Evolutionary conservation across 2,329 filamentous ascomycete genomes (phyloP), one percentile per base, ranked within the genome.

Genomic region (Cytospora leucostoma): DNA sequence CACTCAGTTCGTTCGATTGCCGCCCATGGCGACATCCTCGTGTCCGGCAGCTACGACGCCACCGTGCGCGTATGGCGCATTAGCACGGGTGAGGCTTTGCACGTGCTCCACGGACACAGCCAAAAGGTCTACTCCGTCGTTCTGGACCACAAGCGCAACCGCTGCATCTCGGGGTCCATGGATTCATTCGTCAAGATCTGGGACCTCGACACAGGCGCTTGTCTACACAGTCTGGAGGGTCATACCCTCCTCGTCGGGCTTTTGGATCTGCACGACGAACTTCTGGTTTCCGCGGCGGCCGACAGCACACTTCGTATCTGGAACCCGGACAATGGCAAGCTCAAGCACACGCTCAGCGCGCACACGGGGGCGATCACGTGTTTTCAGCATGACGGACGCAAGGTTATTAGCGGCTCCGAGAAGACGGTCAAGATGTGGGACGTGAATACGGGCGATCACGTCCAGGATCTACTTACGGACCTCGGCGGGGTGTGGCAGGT

Each of bases 371-470:
- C 95, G 27, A 99, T 99, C 68, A 99, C 95, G 5, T 99, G 95
- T 76, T 99, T 99, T 77, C 95, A 99, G 76, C 95, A 99, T 70
- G 95, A 99, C 73, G 92, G 90, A 0, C 90, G 93, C 68, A 99
- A 99, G 74, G 93, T 99, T 38, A 97, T 99, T 63, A 96, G 92
- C 49, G 95, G 95, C 61, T 97, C 92, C 64, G 95, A 99, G 75
- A 88, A 94, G 71, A 97, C 92, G 4, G 82, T 99, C 67, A 99
- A 99, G 81, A 96, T 99, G 92, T 99, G 95, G 95, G 92, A 99
- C 72, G 90, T 97, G 56, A 87, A 88, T 71, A 96, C 89, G 1
- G 95, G 95, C 56, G 91, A 97, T 71, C 97, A 93, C 74, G 88
- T 97, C 59, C 91, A 94, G 69, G 94, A 99, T 75, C 84, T 99